Evolutionary conservation across 139 green algal genomes (phyloP).

Genomic region (Picochlorum sp.): DNA sequence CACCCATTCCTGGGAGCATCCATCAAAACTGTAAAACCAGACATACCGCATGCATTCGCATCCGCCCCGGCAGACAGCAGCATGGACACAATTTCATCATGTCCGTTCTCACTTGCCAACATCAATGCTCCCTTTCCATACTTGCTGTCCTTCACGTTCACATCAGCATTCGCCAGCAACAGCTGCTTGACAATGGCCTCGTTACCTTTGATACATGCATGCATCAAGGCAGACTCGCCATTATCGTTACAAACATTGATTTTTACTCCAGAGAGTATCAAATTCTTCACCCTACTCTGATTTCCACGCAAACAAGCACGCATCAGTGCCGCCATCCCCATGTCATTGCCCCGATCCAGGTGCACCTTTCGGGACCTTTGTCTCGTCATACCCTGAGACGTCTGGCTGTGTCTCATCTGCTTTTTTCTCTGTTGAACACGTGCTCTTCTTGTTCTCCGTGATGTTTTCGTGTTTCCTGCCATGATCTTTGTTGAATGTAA

Average conservation of each 20-base stretch:
- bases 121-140: not conserved
- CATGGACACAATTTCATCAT: not conserved
- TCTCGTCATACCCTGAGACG: no score
- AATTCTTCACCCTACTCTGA: not conserved
- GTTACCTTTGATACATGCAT: not conserved
- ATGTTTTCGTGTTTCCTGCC: no score
- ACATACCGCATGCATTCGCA: not conserved
- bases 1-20: not conserved
- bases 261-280: not conserved
- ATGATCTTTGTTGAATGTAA: no score
- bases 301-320: not conserved
- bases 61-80: not conserved
- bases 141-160: not conserved
- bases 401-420: no score
- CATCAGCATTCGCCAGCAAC: conserved; percentile 8
- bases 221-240: not conserved
- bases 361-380: no score
- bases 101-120: not conserved
- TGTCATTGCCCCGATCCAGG: no score
- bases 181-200: not conserved
- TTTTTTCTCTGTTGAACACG: no score
- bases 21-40: not conserved
- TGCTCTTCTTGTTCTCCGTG: no score
- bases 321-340: not conserved
- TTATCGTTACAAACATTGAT: not conserved